Conservation (phyloP, 768 basidiomycete species). For the Scleroderma citrinum region DNA sequence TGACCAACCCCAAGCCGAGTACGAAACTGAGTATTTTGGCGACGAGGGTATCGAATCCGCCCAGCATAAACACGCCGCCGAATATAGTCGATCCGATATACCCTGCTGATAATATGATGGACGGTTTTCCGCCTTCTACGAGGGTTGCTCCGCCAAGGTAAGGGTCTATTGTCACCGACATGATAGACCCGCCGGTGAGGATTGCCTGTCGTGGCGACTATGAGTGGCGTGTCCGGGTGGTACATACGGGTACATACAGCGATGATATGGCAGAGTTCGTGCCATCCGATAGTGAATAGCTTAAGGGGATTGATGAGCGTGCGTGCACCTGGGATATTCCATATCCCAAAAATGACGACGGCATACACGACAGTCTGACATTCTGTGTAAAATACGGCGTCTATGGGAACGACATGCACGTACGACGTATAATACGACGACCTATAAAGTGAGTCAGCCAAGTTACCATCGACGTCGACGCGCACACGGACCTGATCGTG, state of each 20-base stretch:
- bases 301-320: conserved; percentile 81
- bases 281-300: conserved; percentile 83
- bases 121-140: conserved; percentile 71
- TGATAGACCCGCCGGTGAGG: conserved; percentile 70
- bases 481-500: conserved; percentile 59
- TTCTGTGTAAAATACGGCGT: conserved; percentile 5
- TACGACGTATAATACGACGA: conserved; percentile 73
- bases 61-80: conserved; percentile 77
- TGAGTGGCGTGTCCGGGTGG: conserved; percentile 1
- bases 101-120: conserved; percentile 68
- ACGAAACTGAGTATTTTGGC: conserved; percentile 92
- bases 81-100: conserved; percentile 80
- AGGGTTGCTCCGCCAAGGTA: conserved; percentile 58
- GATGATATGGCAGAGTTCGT: conserved; percentile 80
- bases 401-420: conserved; percentile 25
- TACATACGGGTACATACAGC: conserved; percentile 44
- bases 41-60: conserved; percentile 83
- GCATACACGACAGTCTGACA: conserved; percentile 75
- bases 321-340: conserved; percentile 79
- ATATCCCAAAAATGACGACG: conserved; percentile 81
- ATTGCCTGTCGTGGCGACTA: conserved; percentile 47
- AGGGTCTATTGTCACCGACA: conserved; percentile 81
- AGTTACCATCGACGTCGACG: conserved; percentile 20
- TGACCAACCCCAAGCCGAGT: conserved; percentile 79
- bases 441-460: conserved; percentile 34